Percentiles rank a stretch among this genome's conserved stretches.
Conservation (phyloP, 2,329 filamentous ascomycete species). For the Verticillium nubilum region DNA sequence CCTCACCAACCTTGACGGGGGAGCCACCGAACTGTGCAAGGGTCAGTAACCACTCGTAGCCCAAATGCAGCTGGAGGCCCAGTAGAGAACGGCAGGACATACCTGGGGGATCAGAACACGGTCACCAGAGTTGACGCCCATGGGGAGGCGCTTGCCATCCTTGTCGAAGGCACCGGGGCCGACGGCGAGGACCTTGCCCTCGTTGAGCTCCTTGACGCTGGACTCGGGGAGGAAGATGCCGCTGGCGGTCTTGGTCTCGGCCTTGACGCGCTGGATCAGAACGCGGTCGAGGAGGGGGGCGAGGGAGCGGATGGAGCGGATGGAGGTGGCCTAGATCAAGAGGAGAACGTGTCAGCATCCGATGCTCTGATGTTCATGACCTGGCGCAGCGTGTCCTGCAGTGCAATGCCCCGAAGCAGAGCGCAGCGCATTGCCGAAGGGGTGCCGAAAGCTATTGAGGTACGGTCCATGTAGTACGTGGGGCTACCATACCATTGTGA, state of each 20-base stretch:
- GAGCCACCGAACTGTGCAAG: constrained; percentile 77
- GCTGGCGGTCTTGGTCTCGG: constrained; percentile 90
- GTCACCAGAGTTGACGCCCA: constrained; percentile 80
- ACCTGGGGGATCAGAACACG: constrained; percentile 94
- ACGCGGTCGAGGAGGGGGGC: constrained; percentile 96
- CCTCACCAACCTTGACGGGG: constrained; percentile 94
- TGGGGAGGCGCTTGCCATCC: constrained; percentile 80
- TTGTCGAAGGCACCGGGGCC: constrained; percentile 84
- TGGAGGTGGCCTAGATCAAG: constrained; percentile 54
- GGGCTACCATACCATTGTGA: constrained; percentile 18
- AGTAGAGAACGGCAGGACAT: constrained; percentile 25
- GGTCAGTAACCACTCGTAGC: constrained; percentile 1
- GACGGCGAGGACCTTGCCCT: constrained; percentile 92
- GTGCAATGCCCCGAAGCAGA: background rate
- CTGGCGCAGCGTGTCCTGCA: background rate
- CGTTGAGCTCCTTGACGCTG: constrained; percentile 96
- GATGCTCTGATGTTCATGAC: background rate
- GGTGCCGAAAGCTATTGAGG: background rate
- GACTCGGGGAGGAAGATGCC: constrained; percentile 98
- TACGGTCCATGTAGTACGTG: background rate
- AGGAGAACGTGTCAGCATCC: background rate
- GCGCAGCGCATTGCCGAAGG: too few relatives aligned
- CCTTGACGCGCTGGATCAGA: constrained; percentile 95
- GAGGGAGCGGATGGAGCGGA: constrained; percentile 94
- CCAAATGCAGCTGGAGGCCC: background rate